Evolutionary conservation across 2,329 filamentous ascomycete species (phyloP).

Genomic region (Teratosphaeria destructans): DNA sequence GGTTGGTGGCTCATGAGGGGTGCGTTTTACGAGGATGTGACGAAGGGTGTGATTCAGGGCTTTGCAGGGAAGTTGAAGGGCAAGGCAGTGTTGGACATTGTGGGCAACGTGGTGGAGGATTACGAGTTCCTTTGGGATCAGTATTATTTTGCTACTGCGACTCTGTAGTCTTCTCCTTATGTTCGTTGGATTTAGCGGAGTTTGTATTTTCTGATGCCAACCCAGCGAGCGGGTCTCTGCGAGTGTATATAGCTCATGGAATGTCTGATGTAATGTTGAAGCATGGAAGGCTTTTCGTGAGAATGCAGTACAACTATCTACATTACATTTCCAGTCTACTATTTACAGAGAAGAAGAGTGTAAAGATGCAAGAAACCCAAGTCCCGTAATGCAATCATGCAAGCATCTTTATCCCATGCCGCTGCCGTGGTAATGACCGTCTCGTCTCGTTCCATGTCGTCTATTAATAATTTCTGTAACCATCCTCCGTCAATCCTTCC

Average conservation of each 20-base stretch:
- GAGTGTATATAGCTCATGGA: too few species aligned
- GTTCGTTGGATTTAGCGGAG: not conserved
- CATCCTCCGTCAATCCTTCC: not conserved
- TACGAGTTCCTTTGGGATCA: conserved; percentile 98
- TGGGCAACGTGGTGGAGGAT: conserved; percentile 81
- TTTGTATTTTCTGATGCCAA: not conserved
- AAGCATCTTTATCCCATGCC: not conserved
- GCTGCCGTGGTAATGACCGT: not conserved
- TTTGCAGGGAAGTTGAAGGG: conserved; percentile 60
- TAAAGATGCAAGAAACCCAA: not conserved
- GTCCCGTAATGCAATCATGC: not conserved
- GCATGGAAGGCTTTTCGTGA: not conserved
- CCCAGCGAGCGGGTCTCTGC: too few species aligned
- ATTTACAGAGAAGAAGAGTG: not conserved
- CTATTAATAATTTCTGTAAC: not conserved
- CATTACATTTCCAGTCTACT: not conserved
- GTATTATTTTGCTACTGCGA: conserved; percentile 75
- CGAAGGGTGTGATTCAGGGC: conserved; percentile 56
- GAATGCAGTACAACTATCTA: not conserved
- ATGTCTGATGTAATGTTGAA: not conserved
- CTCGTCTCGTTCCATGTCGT: not conserved
- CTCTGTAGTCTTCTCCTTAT: conserved; percentile 29
- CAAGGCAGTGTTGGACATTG: conserved; percentile 66
- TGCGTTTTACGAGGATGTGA: conserved; percentile 92
- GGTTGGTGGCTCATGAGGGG: conserved; percentile 95